Percentiles rank a stretch among this genome's conserved stretches.
Evolutionary conservation across 2,329 filamentous ascomycete species (phyloP).

Genomic region (Fusarium sp.): DNA sequence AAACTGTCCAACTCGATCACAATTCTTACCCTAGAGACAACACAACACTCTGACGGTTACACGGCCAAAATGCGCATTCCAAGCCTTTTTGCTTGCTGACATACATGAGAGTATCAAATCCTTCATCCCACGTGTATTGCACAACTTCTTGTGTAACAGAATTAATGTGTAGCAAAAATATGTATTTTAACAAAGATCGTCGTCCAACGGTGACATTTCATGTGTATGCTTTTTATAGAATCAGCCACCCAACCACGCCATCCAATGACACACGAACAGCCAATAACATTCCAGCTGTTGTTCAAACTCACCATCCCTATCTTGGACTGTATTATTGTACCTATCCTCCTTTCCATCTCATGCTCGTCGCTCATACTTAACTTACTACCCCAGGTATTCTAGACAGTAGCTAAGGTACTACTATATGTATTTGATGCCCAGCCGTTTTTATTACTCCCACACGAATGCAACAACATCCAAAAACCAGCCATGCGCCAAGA

Average conservation of each 20-base stretch:
- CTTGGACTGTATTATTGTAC: neutral
- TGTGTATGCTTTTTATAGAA: constrained; percentile 35
- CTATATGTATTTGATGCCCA: constrained; percentile 25
- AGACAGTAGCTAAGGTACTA: constrained; percentile 16
- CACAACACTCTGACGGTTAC: neutral
- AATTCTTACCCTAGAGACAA: constrained; percentile 7
- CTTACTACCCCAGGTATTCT: constrained; percentile 14
- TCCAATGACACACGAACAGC: constrained; percentile 6
- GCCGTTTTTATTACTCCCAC: constrained; percentile 23
- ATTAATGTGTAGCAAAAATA: neutral
- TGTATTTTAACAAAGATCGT: constrained; percentile 8
- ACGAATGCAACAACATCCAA: constrained; percentile 35
- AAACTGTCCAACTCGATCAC: neutral
- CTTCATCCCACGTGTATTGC: constrained; percentile 22
- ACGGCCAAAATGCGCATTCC: neutral
- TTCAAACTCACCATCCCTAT: neutral
- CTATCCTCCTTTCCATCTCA: constrained; percentile 8
- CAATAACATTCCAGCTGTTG: neutral
- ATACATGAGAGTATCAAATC: neutral
- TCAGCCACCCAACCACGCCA: neutral
- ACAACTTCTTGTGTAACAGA: constrained; percentile 10
- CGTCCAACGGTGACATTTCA: constrained; percentile 19
- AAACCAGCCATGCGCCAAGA: constrained; percentile 14
- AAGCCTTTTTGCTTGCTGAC: neutral
- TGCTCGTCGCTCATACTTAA: constrained; percentile 22